Evolutionary conservation across 192 early-diverging fungal species (phyloP).

Genomic region (Coemansia sp.): DNA sequence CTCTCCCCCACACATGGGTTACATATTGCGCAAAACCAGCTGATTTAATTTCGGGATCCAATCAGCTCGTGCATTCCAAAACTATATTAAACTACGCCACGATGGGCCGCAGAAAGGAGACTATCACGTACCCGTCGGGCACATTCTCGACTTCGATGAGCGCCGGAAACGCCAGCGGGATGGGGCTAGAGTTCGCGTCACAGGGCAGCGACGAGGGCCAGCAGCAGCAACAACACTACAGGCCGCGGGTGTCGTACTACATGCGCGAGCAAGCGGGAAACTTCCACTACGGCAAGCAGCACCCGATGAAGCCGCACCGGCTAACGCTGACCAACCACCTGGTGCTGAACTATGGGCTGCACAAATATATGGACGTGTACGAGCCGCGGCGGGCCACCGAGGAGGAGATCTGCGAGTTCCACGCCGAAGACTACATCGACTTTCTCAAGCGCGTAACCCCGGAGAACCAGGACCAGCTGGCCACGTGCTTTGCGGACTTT

Average conservation of each 20-base stretch:
- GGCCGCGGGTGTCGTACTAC: constrained; percentile 72
- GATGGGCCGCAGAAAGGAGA: constrained; percentile 54
- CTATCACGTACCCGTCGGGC: constrained; percentile 37
- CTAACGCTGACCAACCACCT: constrained; percentile 93
- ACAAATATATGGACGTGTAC: constrained; percentile 87
- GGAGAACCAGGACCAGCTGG: constrained; percentile 63
- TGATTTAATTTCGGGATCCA: too few relatives aligned
- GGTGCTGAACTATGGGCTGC: constrained; percentile 88
- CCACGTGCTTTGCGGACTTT: constrained; percentile 66
- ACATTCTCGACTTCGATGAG: constrained; percentile 37
- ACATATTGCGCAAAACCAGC: too few relatives aligned
- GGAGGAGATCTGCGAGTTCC: constrained; percentile 91
- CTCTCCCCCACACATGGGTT: too few relatives aligned
- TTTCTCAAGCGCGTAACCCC: constrained; percentile 88
- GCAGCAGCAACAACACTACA: constrained; percentile 60
- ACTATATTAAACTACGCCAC: too few relatives aligned
- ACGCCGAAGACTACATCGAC: constrained; percentile 94
- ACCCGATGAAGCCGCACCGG: constrained; percentile 92
- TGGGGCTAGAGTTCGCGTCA: constrained; percentile 39
- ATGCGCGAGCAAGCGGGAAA: constrained; percentile 78
- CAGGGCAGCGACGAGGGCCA: constrained; percentile 19
- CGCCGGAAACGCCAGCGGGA: constrained; percentile 28
- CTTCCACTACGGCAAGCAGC: constrained; percentile 76
- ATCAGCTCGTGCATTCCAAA: too few relatives aligned
- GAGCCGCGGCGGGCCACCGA: constrained; percentile 86